Percentiles rank a stretch among this genome's conserved stretches.
phyloP scores from a whole-genome alignment of 1,139 yeast genomes.

The Geotrichum citri-aurantii region DNA sequence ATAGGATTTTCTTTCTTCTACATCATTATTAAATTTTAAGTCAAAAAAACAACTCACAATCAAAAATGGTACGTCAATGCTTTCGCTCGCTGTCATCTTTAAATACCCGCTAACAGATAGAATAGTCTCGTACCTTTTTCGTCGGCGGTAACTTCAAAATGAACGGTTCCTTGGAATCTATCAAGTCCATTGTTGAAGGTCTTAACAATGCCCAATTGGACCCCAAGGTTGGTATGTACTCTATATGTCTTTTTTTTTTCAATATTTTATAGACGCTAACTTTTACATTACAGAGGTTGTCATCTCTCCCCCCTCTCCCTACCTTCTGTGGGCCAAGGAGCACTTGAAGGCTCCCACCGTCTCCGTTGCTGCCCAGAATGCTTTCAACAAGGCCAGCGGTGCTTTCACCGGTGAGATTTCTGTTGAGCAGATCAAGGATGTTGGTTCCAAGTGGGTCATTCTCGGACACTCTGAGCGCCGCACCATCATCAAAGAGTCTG shows the following conservation, averaged over 20 bases:
- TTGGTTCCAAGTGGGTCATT: conserved; percentile 91
- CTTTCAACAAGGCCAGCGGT: conserved; percentile 81
- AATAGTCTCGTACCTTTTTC: conserved; percentile 83
- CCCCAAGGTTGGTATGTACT: conserved; percentile 35
- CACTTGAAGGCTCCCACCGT: conserved; percentile 66
- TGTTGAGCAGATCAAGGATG: conserved; percentile 81
- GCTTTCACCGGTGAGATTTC: conserved; percentile 98
- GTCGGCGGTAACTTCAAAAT: conserved; percentile 97
- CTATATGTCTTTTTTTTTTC: conserved; percentile 23
- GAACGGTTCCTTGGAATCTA: conserved; percentile 90
- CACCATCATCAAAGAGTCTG: conserved; percentile 82
- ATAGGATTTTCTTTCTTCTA: neutral
- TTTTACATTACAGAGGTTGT: conserved; percentile 66
- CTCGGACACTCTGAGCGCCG: conserved; percentile 99
- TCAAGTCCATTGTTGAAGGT: conserved; percentile 74
- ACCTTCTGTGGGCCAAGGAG: conserved; percentile 70
- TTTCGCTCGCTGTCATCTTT: neutral
- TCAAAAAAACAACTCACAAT: neutral
- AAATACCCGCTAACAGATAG: neutral
- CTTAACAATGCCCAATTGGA: conserved; percentile 76
- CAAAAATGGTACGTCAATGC: neutral
- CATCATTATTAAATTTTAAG: neutral
- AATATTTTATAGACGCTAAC: conserved; percentile 29
- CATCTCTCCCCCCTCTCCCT: conserved; percentile 93
- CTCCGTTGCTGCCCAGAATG: conserved; percentile 83